Conservation (phyloP, 495 filamentous ascomycete genomes). For the Apodospora peruviana region DNA sequence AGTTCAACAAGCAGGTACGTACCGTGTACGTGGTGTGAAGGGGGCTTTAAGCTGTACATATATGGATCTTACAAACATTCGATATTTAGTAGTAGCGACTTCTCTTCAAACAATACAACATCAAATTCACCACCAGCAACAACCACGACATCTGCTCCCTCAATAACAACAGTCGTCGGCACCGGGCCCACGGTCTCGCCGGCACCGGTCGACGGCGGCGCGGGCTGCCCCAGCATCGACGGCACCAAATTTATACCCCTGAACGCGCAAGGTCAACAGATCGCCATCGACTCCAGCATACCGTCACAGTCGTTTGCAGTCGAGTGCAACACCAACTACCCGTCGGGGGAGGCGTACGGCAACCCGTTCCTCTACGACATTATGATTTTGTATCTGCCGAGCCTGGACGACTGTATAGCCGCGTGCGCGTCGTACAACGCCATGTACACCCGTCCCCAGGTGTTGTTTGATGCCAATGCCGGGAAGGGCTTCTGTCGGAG, state of each 20-base stretch:
- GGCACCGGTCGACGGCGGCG: conserved; percentile 15
- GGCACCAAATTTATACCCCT: conserved; percentile 20
- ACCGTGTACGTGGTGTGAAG: neutral
- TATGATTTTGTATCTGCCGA: conserved; percentile 26
- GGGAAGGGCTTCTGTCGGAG: conserved; percentile 22
- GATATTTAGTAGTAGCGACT: conserved; percentile 12
- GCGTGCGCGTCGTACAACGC: conserved; percentile 30
- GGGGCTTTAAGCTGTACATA: too few species aligned
- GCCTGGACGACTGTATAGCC: conserved; percentile 27
- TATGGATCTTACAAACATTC: conserved; percentile 3
- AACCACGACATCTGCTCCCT: conserved; percentile 6
- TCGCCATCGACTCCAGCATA: conserved; percentile 10
- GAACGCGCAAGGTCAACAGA: conserved; percentile 16
- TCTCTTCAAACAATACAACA: conserved; percentile 1
- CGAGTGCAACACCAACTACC: conserved; percentile 29
- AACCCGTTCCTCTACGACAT: conserved; percentile 26
- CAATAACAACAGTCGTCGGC: conserved; percentile 1
- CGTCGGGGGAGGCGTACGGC: conserved; percentile 10
- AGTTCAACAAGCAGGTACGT: neutral
- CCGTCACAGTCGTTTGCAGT: conserved; percentile 22
- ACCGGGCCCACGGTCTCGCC: conserved; percentile 3
- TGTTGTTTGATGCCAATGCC: neutral
- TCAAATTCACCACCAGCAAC: conserved; percentile 2
- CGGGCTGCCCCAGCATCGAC: conserved; percentile 21
- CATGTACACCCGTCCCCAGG: neutral